Conservation (phyloP, 2,329 filamentous ascomycete species). For the Diaporthe caulivora region DNA sequence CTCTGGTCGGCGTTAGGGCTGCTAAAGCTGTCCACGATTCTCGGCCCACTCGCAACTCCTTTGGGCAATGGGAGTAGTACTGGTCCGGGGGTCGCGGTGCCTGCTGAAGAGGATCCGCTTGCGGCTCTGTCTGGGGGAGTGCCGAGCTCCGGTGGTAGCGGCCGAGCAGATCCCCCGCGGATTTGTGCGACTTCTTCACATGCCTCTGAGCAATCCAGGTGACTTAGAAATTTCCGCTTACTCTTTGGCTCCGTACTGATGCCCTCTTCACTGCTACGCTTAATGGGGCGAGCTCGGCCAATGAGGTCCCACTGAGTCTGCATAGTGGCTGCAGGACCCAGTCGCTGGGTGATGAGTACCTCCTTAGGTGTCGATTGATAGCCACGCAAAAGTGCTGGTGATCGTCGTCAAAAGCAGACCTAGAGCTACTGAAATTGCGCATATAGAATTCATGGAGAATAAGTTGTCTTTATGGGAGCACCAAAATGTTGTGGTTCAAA, state of each 20-base stretch:
- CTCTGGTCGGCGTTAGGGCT: too few relatives aligned
- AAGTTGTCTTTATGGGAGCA: not conserved
- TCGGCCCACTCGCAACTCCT: not conserved
- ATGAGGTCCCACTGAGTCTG: not conserved
- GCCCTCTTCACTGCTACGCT: not conserved
- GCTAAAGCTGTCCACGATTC: not conserved
- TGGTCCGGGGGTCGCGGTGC: not conserved
- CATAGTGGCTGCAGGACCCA: slow-evolving; percentile 1
- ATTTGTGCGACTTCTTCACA: not conserved
- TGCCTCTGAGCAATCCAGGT: not conserved
- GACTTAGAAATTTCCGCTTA: not conserved
- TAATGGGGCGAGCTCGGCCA: not conserved
- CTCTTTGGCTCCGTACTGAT: not conserved
- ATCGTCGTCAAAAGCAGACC: not conserved
- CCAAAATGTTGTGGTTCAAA: not conserved
- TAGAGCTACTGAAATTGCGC: not conserved
- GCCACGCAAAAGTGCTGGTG: not conserved
- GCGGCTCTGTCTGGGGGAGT: not conserved
- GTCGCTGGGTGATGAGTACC: not conserved
- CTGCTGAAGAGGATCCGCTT: not conserved
- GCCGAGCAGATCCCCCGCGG: not conserved
- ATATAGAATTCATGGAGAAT: not conserved
- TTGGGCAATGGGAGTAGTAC: not conserved
- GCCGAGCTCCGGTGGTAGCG: not conserved
- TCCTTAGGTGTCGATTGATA: not conserved